Evolutionary conservation across 768 basidiomycete genomes (phyloP), one percentile per base, ranked within the genome.

Genomic region (Boletus sp.): DNA sequence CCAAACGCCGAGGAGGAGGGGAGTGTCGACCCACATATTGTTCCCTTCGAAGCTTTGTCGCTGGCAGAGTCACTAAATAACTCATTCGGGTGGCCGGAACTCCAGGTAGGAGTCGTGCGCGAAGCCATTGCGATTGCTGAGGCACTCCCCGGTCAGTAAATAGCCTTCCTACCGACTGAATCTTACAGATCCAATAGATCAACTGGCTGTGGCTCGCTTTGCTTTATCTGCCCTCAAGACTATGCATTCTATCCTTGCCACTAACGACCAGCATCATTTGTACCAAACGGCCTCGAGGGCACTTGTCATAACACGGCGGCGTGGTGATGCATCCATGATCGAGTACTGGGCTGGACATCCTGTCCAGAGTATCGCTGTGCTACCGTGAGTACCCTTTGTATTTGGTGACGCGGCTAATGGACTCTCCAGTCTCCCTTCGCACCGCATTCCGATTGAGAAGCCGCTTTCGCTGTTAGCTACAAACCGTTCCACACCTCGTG

Each of bases 121-220:
- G 97, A 98, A 68, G 92, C 93, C 1, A 85, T 98, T 21, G 86
- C 89, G 0, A 85, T 98, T 3, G 90, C 93, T 2, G 93, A 98
- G 70, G 84, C 92, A 14, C 74, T 99, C 23, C 93, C 96, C 53
- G 93, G 94, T 92, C 56, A 50, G 79, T 72, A 10, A 47, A 53
- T 47, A 46, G 38, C 27, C 30, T 50, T 34, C 25, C 40, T 35
- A 11, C 27, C 14, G 29, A 47, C 50, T 15, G 21, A 19, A 44
- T 52, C 52, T 52, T 29, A 53, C 50, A 53, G 25, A 45, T 48
- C 55, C 43, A 35, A 23, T 63, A 95, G 96, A 98, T 71, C 85
- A 91, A 63, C 78, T 84, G 38, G 80, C 88, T 3, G 89, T 97
- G 44, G 87, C 93, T 14, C 89, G 90, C 53, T 93, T 95, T 69